These are phyloP conservation scores for Schizophyllum amplum DNA, from an alignment of 1,284 basidiomycete genomes.

Conservation along the genomic window DNA sequence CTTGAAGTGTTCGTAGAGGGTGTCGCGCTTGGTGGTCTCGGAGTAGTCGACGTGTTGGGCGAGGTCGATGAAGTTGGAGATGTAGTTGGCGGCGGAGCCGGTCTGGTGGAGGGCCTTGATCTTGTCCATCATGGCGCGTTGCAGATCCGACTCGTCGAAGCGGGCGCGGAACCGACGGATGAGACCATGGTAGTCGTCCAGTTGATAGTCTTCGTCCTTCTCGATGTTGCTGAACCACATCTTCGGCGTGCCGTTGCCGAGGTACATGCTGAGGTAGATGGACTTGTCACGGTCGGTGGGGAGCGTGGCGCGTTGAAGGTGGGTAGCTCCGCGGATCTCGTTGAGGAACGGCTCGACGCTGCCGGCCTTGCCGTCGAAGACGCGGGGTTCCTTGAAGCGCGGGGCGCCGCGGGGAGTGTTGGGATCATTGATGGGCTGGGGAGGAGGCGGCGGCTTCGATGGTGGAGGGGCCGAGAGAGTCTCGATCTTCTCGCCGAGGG, in stretches of 20 bases:
- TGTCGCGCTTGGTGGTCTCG: constrained; percentile 9
- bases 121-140: constrained; percentile 7
- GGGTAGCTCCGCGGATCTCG: not conserved
- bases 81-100: constrained; percentile 13
- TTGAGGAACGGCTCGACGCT: not conserved
- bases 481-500: no score
- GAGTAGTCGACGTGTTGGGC: constrained; percentile 13
- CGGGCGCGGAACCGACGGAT: constrained; percentile 12
- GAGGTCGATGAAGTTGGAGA: constrained; percentile 13
- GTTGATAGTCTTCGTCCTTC: constrained; percentile 2
- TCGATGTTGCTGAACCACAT: constrained; percentile 13
- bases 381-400: not conserved
- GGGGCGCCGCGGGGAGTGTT: no score
- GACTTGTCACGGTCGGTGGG: not conserved
- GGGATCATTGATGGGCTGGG: no score
- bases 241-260: constrained; percentile 8
- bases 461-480: no score
- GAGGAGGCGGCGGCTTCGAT: no score
- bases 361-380: not conserved
- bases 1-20: constrained; percentile 7
- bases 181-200: constrained; percentile 10
- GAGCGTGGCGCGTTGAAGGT: not conserved
- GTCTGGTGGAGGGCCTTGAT: constrained; percentile 16
- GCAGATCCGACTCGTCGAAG: constrained; percentile 16
- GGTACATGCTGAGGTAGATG: not conserved